Conservation (phyloP, 257 asterid species). For the Gardenia jasminoides region DNA sequence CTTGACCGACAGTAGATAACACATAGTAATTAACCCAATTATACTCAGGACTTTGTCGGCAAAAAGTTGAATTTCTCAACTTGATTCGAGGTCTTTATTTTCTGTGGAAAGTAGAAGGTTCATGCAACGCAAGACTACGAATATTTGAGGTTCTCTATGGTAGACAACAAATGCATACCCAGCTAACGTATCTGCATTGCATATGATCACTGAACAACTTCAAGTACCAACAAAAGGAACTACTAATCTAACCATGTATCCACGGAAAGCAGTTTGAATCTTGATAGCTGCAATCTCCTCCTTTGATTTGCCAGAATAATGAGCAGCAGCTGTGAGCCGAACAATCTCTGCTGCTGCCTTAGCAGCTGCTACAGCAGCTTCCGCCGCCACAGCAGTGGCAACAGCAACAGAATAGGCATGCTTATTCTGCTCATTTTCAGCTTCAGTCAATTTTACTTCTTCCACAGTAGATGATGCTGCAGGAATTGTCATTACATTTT, state of each 20-base stretch:
- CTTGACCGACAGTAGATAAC: background rate
- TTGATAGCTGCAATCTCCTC: constrained; percentile 66
- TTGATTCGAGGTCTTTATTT: background rate
- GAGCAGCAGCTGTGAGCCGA: constrained; percentile 57
- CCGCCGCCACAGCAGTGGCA: constrained; percentile 82
- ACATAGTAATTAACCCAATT: background rate
- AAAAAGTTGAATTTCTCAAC: background rate
- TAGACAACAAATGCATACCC: background rate
- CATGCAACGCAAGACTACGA: background rate
- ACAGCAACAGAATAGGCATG: constrained; percentile 72
- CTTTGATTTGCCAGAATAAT: constrained; percentile 41
- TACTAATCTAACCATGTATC: constrained; percentile 56
- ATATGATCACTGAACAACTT: background rate
- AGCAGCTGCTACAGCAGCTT: constrained; percentile 83
- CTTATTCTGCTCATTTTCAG: constrained; percentile 64
- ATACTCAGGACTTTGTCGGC: background rate
- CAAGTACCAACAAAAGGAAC: background rate
- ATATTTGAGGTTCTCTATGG: background rate
- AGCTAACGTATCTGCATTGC: background rate
- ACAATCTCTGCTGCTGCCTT: constrained; percentile 86
- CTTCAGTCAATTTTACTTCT: constrained; percentile 48
- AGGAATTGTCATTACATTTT: constrained; percentile 29
- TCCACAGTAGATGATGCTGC: constrained; percentile 28
- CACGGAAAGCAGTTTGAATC: constrained; percentile 76
- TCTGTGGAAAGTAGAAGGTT: background rate